These are phyloP conservation scores for Candida ipomoeae DNA, from an alignment of 805 yeast species.

Conservation along the genomic window DNA sequence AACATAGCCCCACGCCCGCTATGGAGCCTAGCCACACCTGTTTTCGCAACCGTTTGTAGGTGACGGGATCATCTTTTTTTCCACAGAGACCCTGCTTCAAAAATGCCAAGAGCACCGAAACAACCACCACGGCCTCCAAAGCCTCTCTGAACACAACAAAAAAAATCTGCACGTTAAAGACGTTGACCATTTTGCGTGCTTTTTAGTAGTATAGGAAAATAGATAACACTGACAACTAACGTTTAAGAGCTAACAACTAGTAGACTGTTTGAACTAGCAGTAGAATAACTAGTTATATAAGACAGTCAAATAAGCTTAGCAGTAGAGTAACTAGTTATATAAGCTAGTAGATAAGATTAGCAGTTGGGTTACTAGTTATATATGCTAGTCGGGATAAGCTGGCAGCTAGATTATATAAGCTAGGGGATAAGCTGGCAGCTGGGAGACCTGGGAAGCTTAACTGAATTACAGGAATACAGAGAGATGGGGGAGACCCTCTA, in stretches of 20 bases:
- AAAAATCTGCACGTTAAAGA: constrained; percentile 71
- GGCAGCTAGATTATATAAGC: too few species aligned
- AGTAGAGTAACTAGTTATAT: too few species aligned
- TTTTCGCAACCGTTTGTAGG: constrained; percentile 56
- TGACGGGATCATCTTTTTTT: constrained; percentile 40
- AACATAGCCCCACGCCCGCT: constrained; percentile 71
- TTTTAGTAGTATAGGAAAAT: too few species aligned
- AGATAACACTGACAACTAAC: too few species aligned
- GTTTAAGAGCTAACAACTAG: too few species aligned
- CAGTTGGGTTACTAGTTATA: too few species aligned
- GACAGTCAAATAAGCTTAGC: too few species aligned
- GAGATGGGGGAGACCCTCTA: not conserved
- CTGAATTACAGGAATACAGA: not conserved
- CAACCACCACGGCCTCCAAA: constrained; percentile 85
- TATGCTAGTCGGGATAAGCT: not conserved
- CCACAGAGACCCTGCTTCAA: constrained; percentile 80
- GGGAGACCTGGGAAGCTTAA: not conserved
- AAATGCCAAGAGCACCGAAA: constrained; percentile 88
- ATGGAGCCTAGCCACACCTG: constrained; percentile 87
- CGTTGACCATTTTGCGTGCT: constrained; percentile 39
- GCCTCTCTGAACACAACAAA: constrained; percentile 92
- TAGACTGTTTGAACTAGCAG: too few species aligned
- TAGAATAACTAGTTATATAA: too few species aligned
- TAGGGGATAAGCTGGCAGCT: too few species aligned
- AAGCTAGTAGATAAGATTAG: too few species aligned